Evolutionary conservation across 805 yeast genomes (phyloP).

Genomic region (Cephaloascus fragrans): DNA sequence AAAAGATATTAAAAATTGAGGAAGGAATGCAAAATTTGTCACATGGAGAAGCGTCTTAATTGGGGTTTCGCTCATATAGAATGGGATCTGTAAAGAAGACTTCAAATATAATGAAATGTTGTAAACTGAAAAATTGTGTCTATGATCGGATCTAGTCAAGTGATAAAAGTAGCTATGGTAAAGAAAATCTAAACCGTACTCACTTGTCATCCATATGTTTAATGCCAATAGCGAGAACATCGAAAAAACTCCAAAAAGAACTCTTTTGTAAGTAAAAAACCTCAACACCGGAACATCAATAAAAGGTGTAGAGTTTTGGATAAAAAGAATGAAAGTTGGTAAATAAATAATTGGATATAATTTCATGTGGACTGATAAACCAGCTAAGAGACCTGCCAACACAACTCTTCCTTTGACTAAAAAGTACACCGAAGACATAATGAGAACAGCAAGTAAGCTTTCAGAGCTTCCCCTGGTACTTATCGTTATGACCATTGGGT

Average conservation of each 20-base stretch:
- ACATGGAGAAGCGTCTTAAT: slow-evolving; percentile 13
- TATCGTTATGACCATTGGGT: slow-evolving; percentile 92
- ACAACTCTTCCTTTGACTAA: slow-evolving; percentile 21
- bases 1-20: slow-evolving; percentile 60
- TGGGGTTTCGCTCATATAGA: neutral
- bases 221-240: slow-evolving; percentile 32
- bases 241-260: slow-evolving; percentile 30
- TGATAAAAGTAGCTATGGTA: slow-evolving; percentile 79
- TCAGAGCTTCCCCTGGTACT: slow-evolving; percentile 92
- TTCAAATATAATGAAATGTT: slow-evolving; percentile 61
- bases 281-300: slow-evolving; percentile 16
- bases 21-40: slow-evolving; percentile 66
- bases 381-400: slow-evolving; percentile 44
- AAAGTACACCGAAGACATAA: slow-evolving; percentile 47
- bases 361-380: slow-evolving; percentile 79
- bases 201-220: slow-evolving; percentile 50
- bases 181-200: slow-evolving; percentile 70
- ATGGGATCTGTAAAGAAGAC: slow-evolving; percentile 18
- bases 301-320: slow-evolving; percentile 17
- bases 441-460: slow-evolving; percentile 72
- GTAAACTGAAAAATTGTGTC: slow-evolving; percentile 91
- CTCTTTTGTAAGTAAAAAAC: slow-evolving; percentile 31
- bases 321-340: slow-evolving; percentile 53
- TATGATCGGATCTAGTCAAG: slow-evolving; percentile 74
- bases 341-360: slow-evolving; percentile 85